Evolutionary conservation across 352 stramenopile genomes (phyloP), one percentile per base, ranked within the genome.

Genomic region (Phytophthora meadii): DNA sequence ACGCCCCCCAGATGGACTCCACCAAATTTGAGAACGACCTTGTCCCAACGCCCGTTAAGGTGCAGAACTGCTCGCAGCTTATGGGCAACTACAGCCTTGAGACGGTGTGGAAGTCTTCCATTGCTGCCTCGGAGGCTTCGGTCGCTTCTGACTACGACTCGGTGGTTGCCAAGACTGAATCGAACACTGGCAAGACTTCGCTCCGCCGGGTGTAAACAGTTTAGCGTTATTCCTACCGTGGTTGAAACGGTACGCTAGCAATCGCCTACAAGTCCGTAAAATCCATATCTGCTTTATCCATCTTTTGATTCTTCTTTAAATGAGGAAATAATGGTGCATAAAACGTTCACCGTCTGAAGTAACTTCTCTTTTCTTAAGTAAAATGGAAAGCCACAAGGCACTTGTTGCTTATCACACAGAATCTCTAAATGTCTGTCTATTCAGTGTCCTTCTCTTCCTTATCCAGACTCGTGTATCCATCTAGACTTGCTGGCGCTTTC

Each of bases 11-110:
- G 41, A 65, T 45, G 39, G 45, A 60, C 11, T 2, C 27, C 0
- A 61, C 57, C 1, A 40, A 27, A 14, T 67, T 71, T 19, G 41
- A 65, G 25, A 12, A n/a, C 6, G 42, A 65, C 2, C 62, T 70
- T 8, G 46, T 65, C 7, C 6, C 62, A 30, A 65, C 62, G 4
- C 54, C 62, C 17, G 62, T 70, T 1, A 58, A 65, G 40, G 65
- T 70, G 48, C 42, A 15, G 12, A 65, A 70, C 34, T 70, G 62
- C 48, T 70, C 62, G 4, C 30, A 51, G n/a, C 62, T 65, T 8
- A 14, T 70, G 3, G 48, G 44, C 22, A 48, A 65, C 39, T 70
- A 70, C 54, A 65, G 30, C 14, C 39, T 47, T 6, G 54, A 42
- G 3, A 65, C 47, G 9, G 45, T 65, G 15, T 70, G 62, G 62